These are phyloP conservation scores for Chalciporus piperatus DNA, from an alignment of 768 basidiomycete species.

Conservation along the genomic window DNA sequence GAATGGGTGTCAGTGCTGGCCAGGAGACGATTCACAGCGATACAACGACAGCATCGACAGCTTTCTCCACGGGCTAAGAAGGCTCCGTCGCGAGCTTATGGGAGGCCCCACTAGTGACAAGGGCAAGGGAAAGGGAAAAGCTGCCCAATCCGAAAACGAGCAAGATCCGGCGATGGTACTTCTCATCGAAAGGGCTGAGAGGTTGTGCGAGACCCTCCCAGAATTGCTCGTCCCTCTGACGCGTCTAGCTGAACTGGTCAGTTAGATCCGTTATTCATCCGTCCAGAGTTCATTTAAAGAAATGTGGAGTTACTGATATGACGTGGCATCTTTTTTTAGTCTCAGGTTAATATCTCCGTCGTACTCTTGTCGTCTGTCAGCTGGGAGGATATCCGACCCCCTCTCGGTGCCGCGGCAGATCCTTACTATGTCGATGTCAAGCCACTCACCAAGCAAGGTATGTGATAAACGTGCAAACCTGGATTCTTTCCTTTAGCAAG, in stretches of 20 bases:
- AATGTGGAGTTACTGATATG: background rate
- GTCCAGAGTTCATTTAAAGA: background rate
- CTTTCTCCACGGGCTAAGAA: constrained; percentile 64
- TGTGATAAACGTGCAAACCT: constrained; percentile 9
- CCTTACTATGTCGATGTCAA: constrained; percentile 65
- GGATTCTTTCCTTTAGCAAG: background rate
- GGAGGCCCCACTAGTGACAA: constrained; percentile 22
- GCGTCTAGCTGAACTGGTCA: constrained; percentile 68
- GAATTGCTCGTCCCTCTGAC: constrained; percentile 70
- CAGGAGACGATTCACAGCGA: constrained; percentile 35
- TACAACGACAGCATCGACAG: constrained; percentile 67
- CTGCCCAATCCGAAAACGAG: constrained; percentile 9
- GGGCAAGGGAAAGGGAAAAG: constrained; percentile 33
- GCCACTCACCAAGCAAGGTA: constrained; percentile 56
- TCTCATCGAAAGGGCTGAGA: constrained; percentile 65
- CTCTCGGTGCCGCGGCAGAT: constrained; percentile 66
- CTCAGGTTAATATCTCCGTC: constrained; percentile 55
- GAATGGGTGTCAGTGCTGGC: constrained; percentile 61
- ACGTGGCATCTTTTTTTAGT: constrained; percentile 39
- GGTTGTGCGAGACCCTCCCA: constrained; percentile 57
- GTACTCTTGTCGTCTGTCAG: constrained; percentile 61
- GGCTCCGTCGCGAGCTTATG: constrained; percentile 28
- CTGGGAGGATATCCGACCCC: constrained; percentile 74
- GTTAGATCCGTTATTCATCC: constrained; percentile 14
- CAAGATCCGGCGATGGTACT: constrained; percentile 46